Evolutionary conservation across 225 moss, liverwort and hornwort genomes (phyloP), one percentile per base, ranked within the genome.

Genomic region (Anthoceros angustus): DNA sequence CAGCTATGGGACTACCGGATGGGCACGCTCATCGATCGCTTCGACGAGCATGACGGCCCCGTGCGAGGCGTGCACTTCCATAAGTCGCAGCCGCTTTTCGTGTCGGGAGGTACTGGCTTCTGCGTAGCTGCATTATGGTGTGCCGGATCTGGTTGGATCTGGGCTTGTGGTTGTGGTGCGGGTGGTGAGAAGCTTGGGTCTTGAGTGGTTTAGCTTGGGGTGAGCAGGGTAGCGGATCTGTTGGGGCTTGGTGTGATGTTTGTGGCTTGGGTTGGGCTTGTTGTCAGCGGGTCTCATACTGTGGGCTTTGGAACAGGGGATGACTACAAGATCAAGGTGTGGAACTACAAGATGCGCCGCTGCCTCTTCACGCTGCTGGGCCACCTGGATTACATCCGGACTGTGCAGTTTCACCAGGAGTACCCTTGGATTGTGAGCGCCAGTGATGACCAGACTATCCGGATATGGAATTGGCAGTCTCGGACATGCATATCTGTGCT

Each of bases 401-500:
- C 94, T 39, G 94, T 94, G 60, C 94, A 94, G 80, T 94, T 94
- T 65, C 94, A 94, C 42, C 94, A 94, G 64, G 94, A 94, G 67
- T 90, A 80, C 72, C 94, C 94, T 9, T 94, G 94, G 94, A 90
- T 94, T 75, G 94, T 94, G 11, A 94, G 94, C 70, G 94, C 94
- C n/a, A 94, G 94, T 70, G 94, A 94, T 67, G 94, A 94, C 70
- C 94, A 94, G 69, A 94, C 94, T 72, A 94, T 94, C 70, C 87
- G 94, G 73, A 88, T 94, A 74, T 94, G 94, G 94, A 94, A 94
- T 73, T 94, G 94, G 94, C 94, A 94, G 82, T 94, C 94, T 40
- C 87, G 94, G 18, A 94, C 94, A 18, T 94, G 94, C 71, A 90
- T 94, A 66, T 94, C 94, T 38, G 94, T 94, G 40, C 88, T 94